phyloP scores from a whole-genome alignment of 495 filamentous ascomycete genomes.

The Pseudotulostoma volvatum region DNA sequence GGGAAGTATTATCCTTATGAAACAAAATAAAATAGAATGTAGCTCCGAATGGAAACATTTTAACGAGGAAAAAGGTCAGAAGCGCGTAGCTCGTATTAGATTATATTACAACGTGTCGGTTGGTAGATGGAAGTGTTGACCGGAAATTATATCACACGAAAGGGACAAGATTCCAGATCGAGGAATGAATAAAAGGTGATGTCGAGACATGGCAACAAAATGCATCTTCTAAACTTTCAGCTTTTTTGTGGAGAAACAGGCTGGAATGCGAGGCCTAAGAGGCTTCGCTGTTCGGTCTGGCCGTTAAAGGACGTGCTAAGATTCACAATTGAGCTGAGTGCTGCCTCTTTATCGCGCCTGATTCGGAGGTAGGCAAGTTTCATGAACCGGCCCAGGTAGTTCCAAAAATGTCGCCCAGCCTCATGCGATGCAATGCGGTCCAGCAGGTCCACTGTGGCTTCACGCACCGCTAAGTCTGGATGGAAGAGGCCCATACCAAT shows the following conservation, averaged over 20 bases:
- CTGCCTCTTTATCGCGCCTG: conserved; percentile 43
- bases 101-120: too few species aligned
- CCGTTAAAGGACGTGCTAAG: conserved; percentile 2
- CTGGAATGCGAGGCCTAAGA: conserved; percentile 6
- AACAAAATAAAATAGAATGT: too few species aligned
- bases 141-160: too few species aligned
- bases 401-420: conserved; percentile 89
- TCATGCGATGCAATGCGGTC: conserved; percentile 73
- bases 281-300: conserved; percentile 4
- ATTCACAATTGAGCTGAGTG: conserved; percentile 10
- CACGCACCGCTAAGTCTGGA: conserved; percentile 59
- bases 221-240: too few species aligned
- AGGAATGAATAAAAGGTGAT: too few species aligned
- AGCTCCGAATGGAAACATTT: too few species aligned
- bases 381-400: conserved; percentile 66
- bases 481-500: conserved; percentile 89
- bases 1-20: too few species aligned
- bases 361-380: conserved; percentile 63
- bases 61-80: too few species aligned
- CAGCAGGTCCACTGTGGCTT: conserved; percentile 61
- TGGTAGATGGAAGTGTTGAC: too few species aligned
- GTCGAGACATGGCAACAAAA: too few species aligned
- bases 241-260: background rate
- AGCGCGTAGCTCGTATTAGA: too few species aligned
- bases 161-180: too few species aligned